phyloP scores from a whole-genome alignment of 768 basidiomycete species.

The Tricholomella constricta region DNA sequence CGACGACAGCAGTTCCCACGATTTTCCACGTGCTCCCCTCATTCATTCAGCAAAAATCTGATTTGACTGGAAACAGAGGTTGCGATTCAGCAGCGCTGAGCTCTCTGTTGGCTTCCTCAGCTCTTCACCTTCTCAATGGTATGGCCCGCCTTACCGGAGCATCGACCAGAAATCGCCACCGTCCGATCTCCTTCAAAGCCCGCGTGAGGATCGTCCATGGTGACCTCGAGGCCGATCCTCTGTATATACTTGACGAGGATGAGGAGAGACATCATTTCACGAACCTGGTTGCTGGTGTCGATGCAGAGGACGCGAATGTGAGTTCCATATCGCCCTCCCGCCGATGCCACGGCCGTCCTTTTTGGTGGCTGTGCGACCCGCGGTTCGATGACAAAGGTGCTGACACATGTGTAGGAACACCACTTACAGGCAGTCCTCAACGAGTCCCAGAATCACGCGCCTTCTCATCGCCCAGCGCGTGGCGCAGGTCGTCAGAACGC shows the following conservation, averaged over 20 bases:
- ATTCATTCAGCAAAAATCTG: slow-evolving; percentile 2
- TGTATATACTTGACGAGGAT: slow-evolving; percentile 82
- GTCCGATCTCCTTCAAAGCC: slow-evolving; percentile 83
- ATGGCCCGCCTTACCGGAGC: slow-evolving; percentile 83
- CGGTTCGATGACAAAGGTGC: slow-evolving; percentile 48
- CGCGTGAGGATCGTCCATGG: slow-evolving; percentile 82
- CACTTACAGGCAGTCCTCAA: slow-evolving; percentile 53
- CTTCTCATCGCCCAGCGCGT: slow-evolving; percentile 26
- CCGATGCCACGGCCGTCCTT: slow-evolving; percentile 41
- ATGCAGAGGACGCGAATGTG: slow-evolving; percentile 92
- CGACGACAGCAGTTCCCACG: slow-evolving; percentile 5
- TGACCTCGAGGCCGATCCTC: slow-evolving; percentile 74
- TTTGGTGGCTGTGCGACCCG: slow-evolving; percentile 51
- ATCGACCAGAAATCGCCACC: slow-evolving; percentile 74
- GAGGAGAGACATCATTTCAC: slow-evolving; percentile 77
- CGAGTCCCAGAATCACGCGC: slow-evolving; percentile 32
- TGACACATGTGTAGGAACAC: slow-evolving; percentile 52
- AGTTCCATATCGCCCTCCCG: slow-evolving; percentile 44
- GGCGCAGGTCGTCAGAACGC: slow-evolving; percentile 24
- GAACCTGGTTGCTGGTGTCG: slow-evolving; percentile 79
- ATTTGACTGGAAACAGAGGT: slow-evolving; percentile 11
- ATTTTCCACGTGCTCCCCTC: slow-evolving; percentile 6
- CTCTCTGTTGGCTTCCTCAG: slow-evolving; percentile 9
- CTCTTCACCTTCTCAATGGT: slow-evolving; percentile 61
- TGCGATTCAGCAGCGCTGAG: slow-evolving; percentile 7